Conservation (phyloP, 2,329 filamentous ascomycete species). For the Emergomyces orientalis region DNA sequence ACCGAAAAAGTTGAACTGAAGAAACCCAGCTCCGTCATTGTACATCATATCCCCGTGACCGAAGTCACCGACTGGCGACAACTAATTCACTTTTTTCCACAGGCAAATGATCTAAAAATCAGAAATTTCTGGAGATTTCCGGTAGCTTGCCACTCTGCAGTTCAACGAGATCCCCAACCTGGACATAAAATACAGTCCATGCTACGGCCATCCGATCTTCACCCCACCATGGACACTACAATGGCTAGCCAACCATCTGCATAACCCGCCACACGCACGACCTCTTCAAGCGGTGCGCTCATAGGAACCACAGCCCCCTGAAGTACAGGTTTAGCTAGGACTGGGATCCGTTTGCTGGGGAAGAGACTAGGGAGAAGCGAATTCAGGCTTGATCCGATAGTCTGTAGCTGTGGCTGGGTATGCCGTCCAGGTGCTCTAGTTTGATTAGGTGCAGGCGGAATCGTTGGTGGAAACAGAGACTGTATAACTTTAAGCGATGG, state of each 20-base stretch:
- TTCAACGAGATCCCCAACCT: not conserved
- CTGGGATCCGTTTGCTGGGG: conserved; percentile 71
- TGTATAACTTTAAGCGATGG: conserved; percentile 60
- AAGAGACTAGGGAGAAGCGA: conserved; percentile 70
- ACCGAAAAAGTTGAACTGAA: not conserved
- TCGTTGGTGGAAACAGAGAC: conserved; percentile 53
- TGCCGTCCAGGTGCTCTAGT: conserved; percentile 16
- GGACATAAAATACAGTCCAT: not conserved
- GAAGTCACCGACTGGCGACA: too few relatives aligned
- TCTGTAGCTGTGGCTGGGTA: conserved; percentile 45
- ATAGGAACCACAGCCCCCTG: conserved; percentile 82
- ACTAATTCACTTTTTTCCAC: too few relatives aligned
- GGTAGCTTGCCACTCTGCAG: too few relatives aligned
- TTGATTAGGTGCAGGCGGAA: conserved; percentile 24
- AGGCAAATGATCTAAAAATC: too few relatives aligned
- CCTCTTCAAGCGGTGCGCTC: conserved; percentile 65
- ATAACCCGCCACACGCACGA: conserved; percentile 76
- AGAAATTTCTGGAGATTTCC: too few relatives aligned
- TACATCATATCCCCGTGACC: too few relatives aligned
- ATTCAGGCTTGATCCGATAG: conserved; percentile 69
- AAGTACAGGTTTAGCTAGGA: conserved; percentile 73
- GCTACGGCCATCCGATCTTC: not conserved
- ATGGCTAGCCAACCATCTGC: conserved; percentile 87
- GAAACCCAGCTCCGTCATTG: not conserved
- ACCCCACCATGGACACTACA: conserved; percentile 62